Percentiles rank a stretch among this genome's conserved stretches.
These are phyloP conservation scores for Nemophila menziesii DNA, from an alignment of 257 asterid species.

Conservation along the genomic window DNA sequence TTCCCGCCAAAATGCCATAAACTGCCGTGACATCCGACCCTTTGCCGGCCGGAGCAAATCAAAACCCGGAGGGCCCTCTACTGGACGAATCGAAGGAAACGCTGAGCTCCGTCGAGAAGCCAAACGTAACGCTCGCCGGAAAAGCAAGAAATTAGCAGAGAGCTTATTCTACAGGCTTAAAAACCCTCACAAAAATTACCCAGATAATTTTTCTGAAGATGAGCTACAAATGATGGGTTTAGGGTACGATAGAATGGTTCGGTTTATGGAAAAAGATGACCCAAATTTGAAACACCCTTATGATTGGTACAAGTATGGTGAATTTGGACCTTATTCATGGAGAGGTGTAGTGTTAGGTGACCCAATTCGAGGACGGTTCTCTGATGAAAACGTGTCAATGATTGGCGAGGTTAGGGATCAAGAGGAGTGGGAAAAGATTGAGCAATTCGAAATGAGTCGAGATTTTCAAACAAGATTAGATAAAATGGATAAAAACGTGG, in stretches of 20 bases:
- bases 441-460: constrained; percentile 67
- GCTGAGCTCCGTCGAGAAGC: constrained; percentile 66
- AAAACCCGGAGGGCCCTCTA: constrained; percentile 42
- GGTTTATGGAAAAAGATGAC: constrained; percentile 90
- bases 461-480: constrained; percentile 56
- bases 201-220: constrained; percentile 70
- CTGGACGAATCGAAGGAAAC: constrained; percentile 69
- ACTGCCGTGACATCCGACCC: constrained; percentile 38
- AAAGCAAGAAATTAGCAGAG: constrained; percentile 56
- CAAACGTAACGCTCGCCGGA: constrained; percentile 55
- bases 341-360: constrained; percentile 93
- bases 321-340: constrained; percentile 96
- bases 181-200: constrained; percentile 70
- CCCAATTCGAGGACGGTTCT: constrained; percentile 61
- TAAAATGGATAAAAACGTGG: constrained; percentile 44
- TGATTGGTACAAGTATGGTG: constrained; percentile 93
- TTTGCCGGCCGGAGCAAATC: constrained; percentile 82
- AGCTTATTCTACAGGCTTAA: constrained; percentile 68
- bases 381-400: constrained; percentile 74
- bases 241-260: constrained; percentile 83
- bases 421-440: constrained; percentile 96
- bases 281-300: constrained; percentile 86
- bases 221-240: constrained; percentile 93
- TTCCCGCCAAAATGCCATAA: constrained; percentile 20
- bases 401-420: constrained; percentile 67